Conservation (phyloP, 441 rosid species). For the Aleurites moluccanus region DNA sequence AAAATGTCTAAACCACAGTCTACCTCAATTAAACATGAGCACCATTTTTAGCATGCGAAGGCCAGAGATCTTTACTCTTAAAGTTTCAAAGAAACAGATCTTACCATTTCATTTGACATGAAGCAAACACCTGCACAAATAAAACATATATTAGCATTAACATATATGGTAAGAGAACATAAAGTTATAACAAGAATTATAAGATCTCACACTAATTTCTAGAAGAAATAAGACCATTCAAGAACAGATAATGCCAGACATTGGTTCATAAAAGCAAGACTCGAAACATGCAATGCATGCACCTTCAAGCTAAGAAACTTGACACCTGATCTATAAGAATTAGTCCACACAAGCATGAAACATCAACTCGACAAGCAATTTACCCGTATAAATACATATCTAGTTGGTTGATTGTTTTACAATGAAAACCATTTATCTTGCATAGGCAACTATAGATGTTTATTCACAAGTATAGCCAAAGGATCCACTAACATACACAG, state of each 20-base stretch:
- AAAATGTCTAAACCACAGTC: neutral
- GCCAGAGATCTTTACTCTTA: neutral
- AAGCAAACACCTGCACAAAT: constrained; percentile 79
- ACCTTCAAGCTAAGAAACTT: constrained; percentile 2
- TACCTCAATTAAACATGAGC: neutral
- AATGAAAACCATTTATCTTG: neutral
- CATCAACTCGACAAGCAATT: neutral
- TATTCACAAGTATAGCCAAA: neutral
- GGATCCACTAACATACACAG: neutral
- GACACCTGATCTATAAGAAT: neutral
- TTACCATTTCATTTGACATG: constrained; percentile 95
- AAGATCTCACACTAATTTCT: neutral
- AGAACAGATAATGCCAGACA: neutral
- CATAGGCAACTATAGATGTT: neutral
- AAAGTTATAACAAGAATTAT: neutral
- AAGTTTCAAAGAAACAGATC: constrained; percentile 21
- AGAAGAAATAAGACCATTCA: neutral
- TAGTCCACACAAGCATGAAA: neutral
- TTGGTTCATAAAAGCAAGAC: neutral
- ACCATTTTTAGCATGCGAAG: neutral
- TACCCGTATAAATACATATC: neutral
- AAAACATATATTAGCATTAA: constrained; percentile 5
- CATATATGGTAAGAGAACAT: neutral
- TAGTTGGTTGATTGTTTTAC: neutral
- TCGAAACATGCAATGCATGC: neutral